Percentiles rank a stretch among this genome's conserved stretches.
These are phyloP conservation scores for Calonectria pseudoreteaudii DNA, from an alignment of 2,329 filamentous ascomycete species.

Conservation along the genomic window DNA sequence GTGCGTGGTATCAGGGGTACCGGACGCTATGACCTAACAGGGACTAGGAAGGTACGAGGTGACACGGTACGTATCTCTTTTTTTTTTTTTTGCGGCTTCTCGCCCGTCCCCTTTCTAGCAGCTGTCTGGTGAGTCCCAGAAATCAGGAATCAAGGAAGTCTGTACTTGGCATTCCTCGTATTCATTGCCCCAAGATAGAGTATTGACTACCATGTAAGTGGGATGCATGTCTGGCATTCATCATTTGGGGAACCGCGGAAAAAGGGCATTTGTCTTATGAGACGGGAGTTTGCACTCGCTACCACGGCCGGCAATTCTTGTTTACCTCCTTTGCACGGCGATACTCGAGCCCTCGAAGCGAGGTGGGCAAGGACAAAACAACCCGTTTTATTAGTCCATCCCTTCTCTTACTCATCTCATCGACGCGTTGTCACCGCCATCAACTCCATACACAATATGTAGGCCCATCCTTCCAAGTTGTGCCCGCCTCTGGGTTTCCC, in stretches of 20 bases:
- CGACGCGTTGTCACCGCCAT: conserved; percentile 5
- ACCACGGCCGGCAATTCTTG: background rate
- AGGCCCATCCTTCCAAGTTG: conserved; percentile 6
- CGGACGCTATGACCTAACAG: conserved; percentile 5
- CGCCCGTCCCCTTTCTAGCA: conserved; percentile 10
- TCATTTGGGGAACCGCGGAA: background rate
- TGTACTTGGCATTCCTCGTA: conserved; percentile 16
- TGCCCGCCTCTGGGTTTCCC: conserved; percentile 15
- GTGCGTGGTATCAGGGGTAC: conserved; percentile 26
- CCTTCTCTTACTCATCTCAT: conserved; percentile 9
- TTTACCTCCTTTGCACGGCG: background rate
- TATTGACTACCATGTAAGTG: conserved; percentile 3
- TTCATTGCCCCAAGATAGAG: conserved; percentile 18
- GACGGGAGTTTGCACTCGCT: background rate
- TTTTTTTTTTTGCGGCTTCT: conserved; percentile 3
- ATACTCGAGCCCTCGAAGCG: background rate
- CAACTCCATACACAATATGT: conserved; percentile 9
- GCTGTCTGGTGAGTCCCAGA: background rate
- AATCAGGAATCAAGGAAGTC: conserved; percentile 5
- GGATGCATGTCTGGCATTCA: background rate
- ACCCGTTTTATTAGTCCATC: conserved; percentile 4
- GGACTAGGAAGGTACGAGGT: conserved; percentile 13
- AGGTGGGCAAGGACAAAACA: background rate
- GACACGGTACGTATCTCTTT: conserved; percentile 10
- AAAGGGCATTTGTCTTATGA: background rate